Evolutionary conservation across 208 protist species (phyloP).

Genomic region (Crithidia thermophila): DNA sequence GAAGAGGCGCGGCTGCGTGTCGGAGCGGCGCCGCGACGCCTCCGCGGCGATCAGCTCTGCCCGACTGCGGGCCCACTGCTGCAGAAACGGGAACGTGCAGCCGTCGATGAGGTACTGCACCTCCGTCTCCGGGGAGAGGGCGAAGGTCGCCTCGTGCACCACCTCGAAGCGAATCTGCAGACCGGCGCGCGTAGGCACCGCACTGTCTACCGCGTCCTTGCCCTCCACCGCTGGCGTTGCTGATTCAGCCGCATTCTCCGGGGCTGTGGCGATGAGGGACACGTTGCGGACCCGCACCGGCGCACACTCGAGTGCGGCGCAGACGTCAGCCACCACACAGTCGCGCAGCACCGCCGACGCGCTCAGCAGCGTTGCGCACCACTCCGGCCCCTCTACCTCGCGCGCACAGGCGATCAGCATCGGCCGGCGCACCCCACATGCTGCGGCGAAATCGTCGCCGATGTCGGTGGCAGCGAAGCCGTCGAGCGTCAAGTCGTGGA

Average conservation of each 20-base stretch:
- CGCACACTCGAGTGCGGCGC: constrained; percentile 17
- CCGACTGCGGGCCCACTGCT: constrained; percentile 23
- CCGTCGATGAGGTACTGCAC: constrained; percentile 13
- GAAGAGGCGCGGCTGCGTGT: not conserved
- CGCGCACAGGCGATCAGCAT: constrained; percentile 3
- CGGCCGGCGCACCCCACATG: constrained; percentile 2
- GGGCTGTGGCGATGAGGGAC: not conserved
- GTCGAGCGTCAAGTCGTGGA: constrained; percentile 16
- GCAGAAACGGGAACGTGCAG: constrained; percentile 25
- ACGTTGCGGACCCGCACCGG: constrained; percentile 32
- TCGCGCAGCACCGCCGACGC: constrained; percentile 6
- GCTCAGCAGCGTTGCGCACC: constrained; percentile 2
- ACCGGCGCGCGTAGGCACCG: not conserved
- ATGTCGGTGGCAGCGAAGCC: not conserved
- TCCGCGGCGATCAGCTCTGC: not conserved
- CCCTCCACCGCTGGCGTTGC: not conserved
- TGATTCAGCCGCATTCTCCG: not conserved
- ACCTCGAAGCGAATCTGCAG: constrained; percentile 26
- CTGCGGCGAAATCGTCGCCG: constrained; percentile 17
- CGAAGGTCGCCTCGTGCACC: constrained; percentile 20
- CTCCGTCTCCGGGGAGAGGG: constrained; percentile 12
- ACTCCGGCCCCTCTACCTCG: not conserved
- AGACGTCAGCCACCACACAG: constrained; percentile 25
- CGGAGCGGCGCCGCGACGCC: not conserved
- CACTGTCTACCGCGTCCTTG: not conserved